A percentile compares a stretch with the other conserved stretches of the same genome.
These are phyloP conservation scores for Aspergillus felis DNA, from an alignment of 2,329 filamentous ascomycete species.

Conservation along the genomic window DNA sequence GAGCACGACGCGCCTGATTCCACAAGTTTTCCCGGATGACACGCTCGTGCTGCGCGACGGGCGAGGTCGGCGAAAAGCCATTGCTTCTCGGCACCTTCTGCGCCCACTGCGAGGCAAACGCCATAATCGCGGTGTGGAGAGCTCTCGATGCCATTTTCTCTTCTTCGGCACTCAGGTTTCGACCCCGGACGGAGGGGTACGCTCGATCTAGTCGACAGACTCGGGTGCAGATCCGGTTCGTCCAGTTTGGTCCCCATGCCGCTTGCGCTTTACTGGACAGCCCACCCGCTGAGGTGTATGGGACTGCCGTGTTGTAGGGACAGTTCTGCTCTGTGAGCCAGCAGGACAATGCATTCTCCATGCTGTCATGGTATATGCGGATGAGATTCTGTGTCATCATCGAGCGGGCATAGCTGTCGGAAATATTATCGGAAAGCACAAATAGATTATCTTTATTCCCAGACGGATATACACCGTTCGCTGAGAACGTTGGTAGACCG, in stretches of 20 bases:
- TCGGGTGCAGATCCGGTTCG: conserved; percentile 42
- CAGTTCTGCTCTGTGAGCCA: conserved; percentile 45
- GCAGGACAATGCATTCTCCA: conserved; percentile 43
- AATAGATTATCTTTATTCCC: neutral
- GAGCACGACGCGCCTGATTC: conserved; percentile 40
- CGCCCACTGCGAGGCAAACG: conserved; percentile 44
- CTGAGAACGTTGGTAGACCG: neutral
- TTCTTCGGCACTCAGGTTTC: conserved; percentile 34
- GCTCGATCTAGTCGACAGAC: conserved; percentile 42
- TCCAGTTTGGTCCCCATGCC: conserved; percentile 38
- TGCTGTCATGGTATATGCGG: conserved; percentile 43
- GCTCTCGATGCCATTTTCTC: conserved; percentile 38
- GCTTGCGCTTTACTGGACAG: conserved; percentile 14
- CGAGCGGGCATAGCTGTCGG: conserved; percentile 32
- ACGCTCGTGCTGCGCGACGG: conserved; percentile 30
- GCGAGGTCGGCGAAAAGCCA: conserved; percentile 3
- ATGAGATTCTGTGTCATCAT: conserved; percentile 38
- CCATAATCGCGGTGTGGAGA: conserved; percentile 41
- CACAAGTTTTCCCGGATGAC: conserved; percentile 38
- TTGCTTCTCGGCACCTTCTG: conserved; percentile 15
- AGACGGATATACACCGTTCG: neutral
- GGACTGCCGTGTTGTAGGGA: conserved; percentile 32
- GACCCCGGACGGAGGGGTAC: conserved; percentile 34
- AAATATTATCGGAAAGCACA: conserved; percentile 21
- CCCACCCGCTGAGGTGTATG: conserved; percentile 12